Conservation (phyloP, 2,329 filamentous ascomycete species). For the Aspergillus puulaauensis region DNA sequence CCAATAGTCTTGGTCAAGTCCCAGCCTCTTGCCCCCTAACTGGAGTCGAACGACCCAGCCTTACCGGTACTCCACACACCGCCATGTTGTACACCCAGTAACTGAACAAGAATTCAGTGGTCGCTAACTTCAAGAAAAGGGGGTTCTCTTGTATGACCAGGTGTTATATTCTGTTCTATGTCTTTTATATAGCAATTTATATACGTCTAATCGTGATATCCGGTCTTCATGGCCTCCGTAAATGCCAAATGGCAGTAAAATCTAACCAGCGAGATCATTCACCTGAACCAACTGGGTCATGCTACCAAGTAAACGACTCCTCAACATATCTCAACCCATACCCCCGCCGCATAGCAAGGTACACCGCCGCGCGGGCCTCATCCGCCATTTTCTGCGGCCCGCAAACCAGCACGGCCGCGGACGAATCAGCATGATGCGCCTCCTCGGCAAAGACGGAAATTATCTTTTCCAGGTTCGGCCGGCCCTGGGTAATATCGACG, state of each 20-base stretch:
- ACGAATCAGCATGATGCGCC: slow-evolving; percentile 24
- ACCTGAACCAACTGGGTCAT: no score
- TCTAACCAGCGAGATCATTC: no score
- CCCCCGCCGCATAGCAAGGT: slow-evolving; percentile 34
- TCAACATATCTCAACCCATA: slow-evolving; percentile 46
- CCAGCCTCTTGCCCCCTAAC: no score
- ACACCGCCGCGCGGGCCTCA: slow-evolving; percentile 42
- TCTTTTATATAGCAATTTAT: neutral
- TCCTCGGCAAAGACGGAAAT: slow-evolving; percentile 35
- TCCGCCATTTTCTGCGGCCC: slow-evolving; percentile 49
- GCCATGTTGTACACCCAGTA: no score
- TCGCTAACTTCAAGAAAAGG: no score
- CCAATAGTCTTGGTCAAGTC: no score
- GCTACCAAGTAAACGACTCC: slow-evolving; percentile 44
- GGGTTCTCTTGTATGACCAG: neutral
- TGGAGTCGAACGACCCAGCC: no score
- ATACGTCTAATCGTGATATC: neutral
- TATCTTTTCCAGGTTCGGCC: slow-evolving; percentile 39
- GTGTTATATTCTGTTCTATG: neutral
- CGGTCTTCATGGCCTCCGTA: neutral
- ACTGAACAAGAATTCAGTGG: no score
- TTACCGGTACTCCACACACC: no score
- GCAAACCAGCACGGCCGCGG: slow-evolving; percentile 44
- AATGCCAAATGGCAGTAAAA: neutral
- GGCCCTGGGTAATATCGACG: slow-evolving; percentile 19